Percentiles rank a stretch among this genome's conserved stretches.
Conservation (phyloP, 768 basidiomycete species). For the Paxillus ammoniavirescens region DNA sequence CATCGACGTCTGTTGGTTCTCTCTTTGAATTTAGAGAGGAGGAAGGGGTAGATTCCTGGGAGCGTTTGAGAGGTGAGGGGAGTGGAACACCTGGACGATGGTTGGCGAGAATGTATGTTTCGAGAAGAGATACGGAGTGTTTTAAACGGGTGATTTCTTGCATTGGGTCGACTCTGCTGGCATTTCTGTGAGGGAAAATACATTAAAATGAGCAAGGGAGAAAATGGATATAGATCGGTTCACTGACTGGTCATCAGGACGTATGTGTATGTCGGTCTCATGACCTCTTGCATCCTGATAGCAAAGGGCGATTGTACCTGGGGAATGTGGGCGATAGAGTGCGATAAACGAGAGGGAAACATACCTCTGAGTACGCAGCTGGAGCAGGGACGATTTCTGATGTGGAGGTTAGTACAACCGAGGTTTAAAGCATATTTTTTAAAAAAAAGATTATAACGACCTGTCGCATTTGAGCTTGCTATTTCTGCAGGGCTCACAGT, state of each 20-base stretch:
- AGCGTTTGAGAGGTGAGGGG: constrained; percentile 27
- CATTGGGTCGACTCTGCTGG: constrained; percentile 36
- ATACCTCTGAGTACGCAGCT: constrained; percentile 80
- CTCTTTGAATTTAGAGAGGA: constrained; percentile 48
- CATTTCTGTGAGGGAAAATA: constrained; percentile 22
- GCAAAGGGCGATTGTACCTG: constrained; percentile 78
- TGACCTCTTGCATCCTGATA: constrained; percentile 73
- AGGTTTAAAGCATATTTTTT: too few relatives aligned
- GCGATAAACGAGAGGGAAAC: constrained; percentile 20
- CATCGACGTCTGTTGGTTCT: constrained; percentile 48
- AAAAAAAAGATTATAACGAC: constrained; percentile 33
- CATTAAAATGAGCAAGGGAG: constrained; percentile 35
- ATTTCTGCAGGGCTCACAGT: constrained; percentile 85
- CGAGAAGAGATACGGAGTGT: constrained; percentile 39
- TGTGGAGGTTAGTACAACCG: background rate
- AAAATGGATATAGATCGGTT: constrained; percentile 15
- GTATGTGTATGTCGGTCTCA: constrained; percentile 52
- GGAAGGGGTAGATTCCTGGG: constrained; percentile 25
- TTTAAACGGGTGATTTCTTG: constrained; percentile 41
- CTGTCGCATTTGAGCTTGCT: constrained; percentile 90
- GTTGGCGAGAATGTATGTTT: constrained; percentile 34
- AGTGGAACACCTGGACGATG: constrained; percentile 22
- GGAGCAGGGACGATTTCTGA: constrained; percentile 83
- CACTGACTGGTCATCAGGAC: constrained; percentile 52
- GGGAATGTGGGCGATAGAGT: constrained; percentile 14